These are phyloP conservation scores for Mycena filopes DNA, from an alignment of 768 basidiomycete species.

Conservation along the genomic window DNA sequence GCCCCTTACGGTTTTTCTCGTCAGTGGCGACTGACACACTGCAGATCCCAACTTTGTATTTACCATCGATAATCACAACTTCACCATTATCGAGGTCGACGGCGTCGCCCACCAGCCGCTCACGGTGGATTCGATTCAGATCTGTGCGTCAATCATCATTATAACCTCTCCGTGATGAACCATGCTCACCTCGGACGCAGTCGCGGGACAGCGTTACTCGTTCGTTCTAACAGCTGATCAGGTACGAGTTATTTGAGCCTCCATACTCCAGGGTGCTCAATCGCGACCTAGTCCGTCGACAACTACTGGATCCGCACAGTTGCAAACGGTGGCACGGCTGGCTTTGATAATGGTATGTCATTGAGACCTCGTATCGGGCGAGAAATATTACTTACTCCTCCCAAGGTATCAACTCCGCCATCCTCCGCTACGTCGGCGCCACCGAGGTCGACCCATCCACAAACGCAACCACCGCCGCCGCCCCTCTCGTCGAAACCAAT, in stretches of 20 bases:
- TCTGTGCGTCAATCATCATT: slow-evolving; percentile 21
- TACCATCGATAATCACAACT: slow-evolving; percentile 53
- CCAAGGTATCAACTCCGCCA: slow-evolving; percentile 61
- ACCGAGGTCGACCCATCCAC: slow-evolving; percentile 55
- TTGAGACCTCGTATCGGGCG: too few relatives aligned
- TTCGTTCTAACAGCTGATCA: slow-evolving; percentile 57
- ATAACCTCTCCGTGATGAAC: background rate
- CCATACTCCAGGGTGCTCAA: too few relatives aligned
- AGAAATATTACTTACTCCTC: too few relatives aligned
- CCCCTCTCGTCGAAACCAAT: slow-evolving; percentile 49
- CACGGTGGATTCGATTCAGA: slow-evolving; percentile 26
- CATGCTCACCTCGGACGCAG: slow-evolving; percentile 10
- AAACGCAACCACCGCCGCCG: slow-evolving; percentile 29
- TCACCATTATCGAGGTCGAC: slow-evolving; percentile 55
- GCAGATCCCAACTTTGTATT: slow-evolving; percentile 44
- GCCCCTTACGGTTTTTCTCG: background rate
- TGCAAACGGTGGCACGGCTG: slow-evolving; percentile 39
- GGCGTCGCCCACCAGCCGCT: slow-evolving; percentile 7
- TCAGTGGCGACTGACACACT: background rate
- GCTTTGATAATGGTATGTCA: slow-evolving; percentile 49
- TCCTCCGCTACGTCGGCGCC: slow-evolving; percentile 64
- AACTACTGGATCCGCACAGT: slow-evolving; percentile 66
- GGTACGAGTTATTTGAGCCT: too few relatives aligned
- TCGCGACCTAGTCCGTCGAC: slow-evolving; percentile 36
- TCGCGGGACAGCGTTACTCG: slow-evolving; percentile 55